phyloP scores from a whole-genome alignment of 2,329 filamentous ascomycete genomes.

The Bipolaris oryzae region DNA sequence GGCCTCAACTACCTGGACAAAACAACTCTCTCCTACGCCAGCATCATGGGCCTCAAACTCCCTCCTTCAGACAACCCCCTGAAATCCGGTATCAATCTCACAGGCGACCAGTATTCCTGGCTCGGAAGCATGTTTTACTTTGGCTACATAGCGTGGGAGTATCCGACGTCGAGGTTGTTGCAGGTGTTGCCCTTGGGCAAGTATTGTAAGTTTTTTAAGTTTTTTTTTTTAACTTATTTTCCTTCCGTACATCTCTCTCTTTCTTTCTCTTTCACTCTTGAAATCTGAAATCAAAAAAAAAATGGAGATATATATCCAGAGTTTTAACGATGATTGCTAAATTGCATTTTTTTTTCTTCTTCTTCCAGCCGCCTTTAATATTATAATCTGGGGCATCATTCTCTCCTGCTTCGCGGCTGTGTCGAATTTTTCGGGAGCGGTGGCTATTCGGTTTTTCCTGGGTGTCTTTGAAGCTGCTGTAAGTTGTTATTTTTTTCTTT shows the following conservation, averaged over 20 bases:
- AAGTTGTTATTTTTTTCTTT: too few relatives aligned
- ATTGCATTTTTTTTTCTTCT: too few relatives aligned
- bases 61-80: slow-evolving; percentile 37
- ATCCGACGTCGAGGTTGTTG: slow-evolving; percentile 68
- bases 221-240: too few relatives aligned
- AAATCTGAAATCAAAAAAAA: background rate
- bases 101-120: slow-evolving; percentile 61
- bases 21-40: slow-evolving; percentile 59
- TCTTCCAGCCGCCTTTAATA: too few relatives aligned
- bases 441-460: slow-evolving; percentile 70
- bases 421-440: slow-evolving; percentile 64
- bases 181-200: slow-evolving; percentile 70
- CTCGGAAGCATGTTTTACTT: slow-evolving; percentile 59
- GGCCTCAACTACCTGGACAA: slow-evolving; percentile 68
- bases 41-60: slow-evolving; percentile 56
- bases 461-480: slow-evolving; percentile 72
- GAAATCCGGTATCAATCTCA: slow-evolving; percentile 52
- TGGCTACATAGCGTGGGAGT: slow-evolving; percentile 66
- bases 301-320: too few relatives aligned
- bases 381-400: slow-evolving; percentile 67
- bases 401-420: slow-evolving; percentile 68
- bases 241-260: too few relatives aligned
- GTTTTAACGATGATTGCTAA: too few relatives aligned
- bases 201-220: slow-evolving; percentile 61
- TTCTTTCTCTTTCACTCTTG: too few relatives aligned